These are phyloP conservation scores for Mesotaenium endlicherianum DNA, from an alignment of 139 green algal genomes.

Conservation along the genomic window DNA sequence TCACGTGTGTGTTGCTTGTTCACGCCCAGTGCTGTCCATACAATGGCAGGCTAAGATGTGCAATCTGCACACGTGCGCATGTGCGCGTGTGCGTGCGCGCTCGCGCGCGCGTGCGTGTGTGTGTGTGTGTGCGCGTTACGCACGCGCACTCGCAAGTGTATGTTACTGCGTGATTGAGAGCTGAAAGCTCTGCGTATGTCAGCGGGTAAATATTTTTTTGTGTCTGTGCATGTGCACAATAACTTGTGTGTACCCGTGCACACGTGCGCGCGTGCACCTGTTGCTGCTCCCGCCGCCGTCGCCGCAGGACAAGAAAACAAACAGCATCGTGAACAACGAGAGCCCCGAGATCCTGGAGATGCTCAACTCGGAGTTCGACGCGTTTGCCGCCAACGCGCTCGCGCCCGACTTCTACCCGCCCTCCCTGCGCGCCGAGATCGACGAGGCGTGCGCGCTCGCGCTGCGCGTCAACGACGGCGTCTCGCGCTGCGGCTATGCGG, in stretches of 20 bases:
- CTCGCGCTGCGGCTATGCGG: constrained; percentile 81
- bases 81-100: too few species aligned
- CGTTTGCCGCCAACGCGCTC: too few species aligned
- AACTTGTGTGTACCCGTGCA: neutral
- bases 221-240: neutral
- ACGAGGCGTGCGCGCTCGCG: too few species aligned
- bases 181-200: neutral
- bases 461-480: constrained; percentile 99
- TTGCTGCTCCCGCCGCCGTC: too few species aligned
- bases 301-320: neutral
- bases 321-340: constrained; percentile 47
- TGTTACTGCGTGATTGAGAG: neutral
- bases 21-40: too few species aligned
- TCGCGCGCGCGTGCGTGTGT: too few species aligned
- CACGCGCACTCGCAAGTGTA: too few species aligned
- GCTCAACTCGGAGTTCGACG: neutral
- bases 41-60: too few species aligned
- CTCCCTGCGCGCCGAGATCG: constrained; percentile 45
- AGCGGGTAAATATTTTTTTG: neutral
- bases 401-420: constrained; percentile 18
- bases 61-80: too few species aligned
- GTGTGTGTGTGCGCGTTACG: too few species aligned
- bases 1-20: too few species aligned
- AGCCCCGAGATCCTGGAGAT: constrained; percentile 62
- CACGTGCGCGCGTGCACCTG: neutral